Base-by-base conservation (phyloP, 495 filamentous ascomycete species). In the Podospora didyma region DNA sequence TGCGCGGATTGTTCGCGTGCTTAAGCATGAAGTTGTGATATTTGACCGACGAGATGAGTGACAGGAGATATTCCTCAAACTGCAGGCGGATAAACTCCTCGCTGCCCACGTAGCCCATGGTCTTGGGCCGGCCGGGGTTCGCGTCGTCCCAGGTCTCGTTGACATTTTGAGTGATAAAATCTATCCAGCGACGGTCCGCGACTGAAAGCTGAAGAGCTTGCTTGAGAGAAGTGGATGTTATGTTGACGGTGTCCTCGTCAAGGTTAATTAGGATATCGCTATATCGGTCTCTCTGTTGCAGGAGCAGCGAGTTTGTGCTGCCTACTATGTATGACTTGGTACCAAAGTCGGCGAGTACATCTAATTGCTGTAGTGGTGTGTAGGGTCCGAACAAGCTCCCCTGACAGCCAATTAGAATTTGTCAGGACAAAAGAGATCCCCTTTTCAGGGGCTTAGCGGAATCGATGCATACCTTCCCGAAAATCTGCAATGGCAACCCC, bases 321-420 rank as follows among this genome's bases (percentile, higher is more conserved):
- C 94, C 94, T 55, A 97, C 94, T 39, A 98, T 88, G 67, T 97
- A 97, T 10, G 92, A 96, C 73, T 95, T 97, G 16, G 95, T 98
- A 17, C 89, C 92, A 58, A 91, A 83, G 68, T 98, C 94, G 47
- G 94, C 92, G 21, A 98, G 82, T 54, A 96, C 75, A 73, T 98
- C 94, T 53, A 98, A 83, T 72, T 96, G 92, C 70, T 98, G 94
- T 22, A 98, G 73, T 19, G 94, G 94, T 2, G 95, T 98, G 73
- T 98, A 98, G 0, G 94, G 94, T 2, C 94, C 93, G 68, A 97
- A 97, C 60, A 98, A 81, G 69, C 90, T 92, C 49, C 94, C 94
- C 86, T 92, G 53, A 39, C 51, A 31, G 31, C 37, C 20, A 10
- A 54, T 48, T 26, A 50, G 47, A 9, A 31, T 4, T 31, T 31